Evolutionary conservation across 495 filamentous ascomycete genomes (phyloP), one percentile per base, ranked within the genome.

Genomic region (Elaphomyces granulatus): DNA sequence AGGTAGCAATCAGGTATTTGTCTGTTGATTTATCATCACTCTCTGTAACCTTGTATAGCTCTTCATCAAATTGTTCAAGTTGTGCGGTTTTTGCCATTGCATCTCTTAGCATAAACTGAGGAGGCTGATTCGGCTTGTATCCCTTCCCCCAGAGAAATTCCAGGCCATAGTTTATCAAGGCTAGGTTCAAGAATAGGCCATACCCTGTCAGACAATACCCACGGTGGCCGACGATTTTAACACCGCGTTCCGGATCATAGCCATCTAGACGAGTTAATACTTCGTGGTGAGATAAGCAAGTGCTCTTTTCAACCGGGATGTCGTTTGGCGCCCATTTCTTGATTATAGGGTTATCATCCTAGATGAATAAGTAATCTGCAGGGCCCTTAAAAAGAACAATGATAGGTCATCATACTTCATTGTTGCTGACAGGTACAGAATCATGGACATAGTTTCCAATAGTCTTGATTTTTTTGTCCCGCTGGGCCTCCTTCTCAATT

Each of bases 31-130:
- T 72, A 33, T 92, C 83, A 39, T 72, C 69, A 37, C 74, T 73
- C 44, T 83, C 81, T 4, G 85, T 75, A 35, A 98, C 88, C 62
- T 98, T 96, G 65, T 98, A 98, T 30, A 96, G 60, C 53, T 96
- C 87, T 57, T 98, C 90, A 48, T 96, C 90, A 51, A 96, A 98
- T 47, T 96, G 83, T 53, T 88, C 85, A 14, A 98, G 75, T 63
- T 98, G 92, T 2, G 90, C 90, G 1, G 90, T 98, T 67, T 95
- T 95, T n/a, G 86, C 90, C 92, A 96, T 96, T 57, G 83, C 78
- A 30, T 93, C 83, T 61, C 78, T 80, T 37, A 88, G 71, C 90
- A 96, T 96, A 66, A 98, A 94, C 47, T 87, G 86, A 2, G 90
- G 90, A 8, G 88, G 84, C 54, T 93, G 85, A 40, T 90, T 80